Conservation (phyloP, 306 rosid genomes). For the Acacia melanoxylon region DNA sequence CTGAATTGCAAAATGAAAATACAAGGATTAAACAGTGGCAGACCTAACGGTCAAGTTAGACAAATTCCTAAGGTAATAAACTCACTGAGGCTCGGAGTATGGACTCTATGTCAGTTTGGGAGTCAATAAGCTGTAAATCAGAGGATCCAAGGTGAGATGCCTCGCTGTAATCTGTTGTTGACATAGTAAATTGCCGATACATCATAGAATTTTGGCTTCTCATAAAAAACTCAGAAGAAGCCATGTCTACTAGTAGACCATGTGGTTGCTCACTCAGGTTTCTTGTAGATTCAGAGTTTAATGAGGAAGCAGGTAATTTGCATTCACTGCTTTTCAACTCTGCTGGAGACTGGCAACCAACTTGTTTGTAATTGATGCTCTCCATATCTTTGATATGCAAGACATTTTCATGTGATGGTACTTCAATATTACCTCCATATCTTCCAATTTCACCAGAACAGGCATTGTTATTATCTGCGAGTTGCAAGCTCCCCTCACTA, state of each 20-base stretch:
- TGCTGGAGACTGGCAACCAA: slow-evolving; percentile 36
- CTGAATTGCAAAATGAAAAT: slow-evolving; percentile 49
- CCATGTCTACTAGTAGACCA: slow-evolving; percentile 34
- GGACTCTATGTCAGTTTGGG: slow-evolving; percentile 30
- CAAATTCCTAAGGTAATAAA: slow-evolving; percentile 20
- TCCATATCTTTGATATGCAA: slow-evolving; percentile 31
- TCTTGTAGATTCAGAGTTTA: slow-evolving; percentile 35
- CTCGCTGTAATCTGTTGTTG: slow-evolving; percentile 37
- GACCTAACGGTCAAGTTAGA: slow-evolving; percentile 13
- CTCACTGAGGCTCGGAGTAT: slow-evolving; percentile 55
- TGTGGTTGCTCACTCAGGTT: slow-evolving; percentile 28
- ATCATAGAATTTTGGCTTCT: slow-evolving; percentile 48
- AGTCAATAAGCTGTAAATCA: slow-evolving; percentile 34
- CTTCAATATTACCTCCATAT: slow-evolving; percentile 32
- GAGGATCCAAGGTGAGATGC: slow-evolving; percentile 34
- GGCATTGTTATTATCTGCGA: slow-evolving; percentile 23
- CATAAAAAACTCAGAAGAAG: slow-evolving; percentile 33
- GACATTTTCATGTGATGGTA: slow-evolving; percentile 28
- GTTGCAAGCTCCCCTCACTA: slow-evolving; percentile 37
- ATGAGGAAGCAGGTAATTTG: slow-evolving; percentile 30
- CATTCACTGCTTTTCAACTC: slow-evolving; percentile 35
- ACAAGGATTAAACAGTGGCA: slow-evolving; percentile 24
- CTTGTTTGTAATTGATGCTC: slow-evolving; percentile 40
- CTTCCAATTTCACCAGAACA: slow-evolving; percentile 29
- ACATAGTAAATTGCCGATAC: slow-evolving; percentile 29